Base-by-base conservation (phyloP, 2,329 filamentous ascomycete genomes). In the Calcarisporium arbuscula region DNA sequence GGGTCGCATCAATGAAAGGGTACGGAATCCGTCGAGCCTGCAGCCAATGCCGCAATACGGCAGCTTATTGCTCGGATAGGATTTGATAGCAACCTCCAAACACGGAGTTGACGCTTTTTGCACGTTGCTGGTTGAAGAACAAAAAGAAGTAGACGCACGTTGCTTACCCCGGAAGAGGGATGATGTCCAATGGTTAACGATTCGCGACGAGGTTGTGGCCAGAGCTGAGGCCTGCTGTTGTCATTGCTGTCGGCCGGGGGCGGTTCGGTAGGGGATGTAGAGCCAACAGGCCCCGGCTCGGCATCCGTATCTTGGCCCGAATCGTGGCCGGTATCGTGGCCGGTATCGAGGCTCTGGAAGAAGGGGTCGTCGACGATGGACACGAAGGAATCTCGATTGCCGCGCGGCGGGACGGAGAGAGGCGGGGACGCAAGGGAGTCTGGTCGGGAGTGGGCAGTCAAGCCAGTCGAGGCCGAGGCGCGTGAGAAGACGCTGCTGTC, bases 361-460 rank as follows among this genome's bases (percentile, higher is more conserved):
- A 74, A 73, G 19, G 68, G 68, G 44, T 74, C 70, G 62, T 76
- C 68, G 49, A 71, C 57, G 41, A 75, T 70, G 39, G 70, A 74
- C 32, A 62, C 53, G 43, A 74, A 57, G 14, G 71, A 77, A 46
- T 69, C 66, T 40, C 68, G 62, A 46, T 56, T 53, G 33, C 45
- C 48, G 37, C 45, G 36, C 19, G 41, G 37, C 8, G 46, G 42
- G 27, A 53, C 53, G 43, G 52, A 48, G 38, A 44, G 38, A 28
- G 17, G 16, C 10, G 46, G 35, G 30, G 49, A 44, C 31, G 46
- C 29, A n/a, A 38, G 27, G 23, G 42, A 43, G 34, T 29, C 31
- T 17, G 29, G 15, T 25, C 22, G 32, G 20, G 44, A 39, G 19
- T 36, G 31, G 30, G 35, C 28, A 10, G 36, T 27, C 26, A 41